Conservation (phyloP, 1,139 yeast species). For the Saccharomyces hybrid region DNA sequence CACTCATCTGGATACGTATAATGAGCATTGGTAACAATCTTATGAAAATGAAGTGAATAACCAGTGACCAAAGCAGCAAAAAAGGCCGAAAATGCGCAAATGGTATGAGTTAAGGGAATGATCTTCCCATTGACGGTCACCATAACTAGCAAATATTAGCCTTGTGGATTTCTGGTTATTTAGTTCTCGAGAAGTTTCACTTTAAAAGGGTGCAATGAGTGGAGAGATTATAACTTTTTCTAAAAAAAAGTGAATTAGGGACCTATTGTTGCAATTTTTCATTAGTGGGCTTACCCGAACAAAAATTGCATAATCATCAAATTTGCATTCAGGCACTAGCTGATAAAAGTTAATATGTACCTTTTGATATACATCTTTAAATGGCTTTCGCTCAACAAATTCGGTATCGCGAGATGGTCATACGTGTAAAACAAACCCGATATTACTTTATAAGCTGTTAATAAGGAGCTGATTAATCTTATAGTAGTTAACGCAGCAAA, state of each 20-base stretch:
- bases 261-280: background rate
- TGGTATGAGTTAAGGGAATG: conserved; percentile 63
- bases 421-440: background rate
- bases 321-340: background rate
- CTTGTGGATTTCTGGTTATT: background rate
- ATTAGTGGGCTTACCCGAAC: background rate
- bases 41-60: conserved; percentile 64
- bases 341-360: background rate
- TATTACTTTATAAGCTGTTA: background rate
- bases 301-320: background rate
- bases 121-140: conserved; percentile 47
- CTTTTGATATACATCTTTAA: background rate
- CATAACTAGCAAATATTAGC: conserved; percentile 11
- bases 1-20: conserved; percentile 95
- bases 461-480: background rate
- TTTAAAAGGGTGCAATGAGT: background rate
- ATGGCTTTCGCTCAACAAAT: no score
- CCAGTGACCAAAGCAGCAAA: conserved; percentile 68
- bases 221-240: background rate
- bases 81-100: conserved; percentile 67
- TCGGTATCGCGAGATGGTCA: no score
- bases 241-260: background rate
- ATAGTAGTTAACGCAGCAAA: background rate
- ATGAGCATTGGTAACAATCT: conserved; percentile 78
- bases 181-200: background rate